These are phyloP conservation scores for Marasmius fiardii DNA, from an alignment of 1,284 basidiomycete species.

Conservation along the genomic window DNA sequence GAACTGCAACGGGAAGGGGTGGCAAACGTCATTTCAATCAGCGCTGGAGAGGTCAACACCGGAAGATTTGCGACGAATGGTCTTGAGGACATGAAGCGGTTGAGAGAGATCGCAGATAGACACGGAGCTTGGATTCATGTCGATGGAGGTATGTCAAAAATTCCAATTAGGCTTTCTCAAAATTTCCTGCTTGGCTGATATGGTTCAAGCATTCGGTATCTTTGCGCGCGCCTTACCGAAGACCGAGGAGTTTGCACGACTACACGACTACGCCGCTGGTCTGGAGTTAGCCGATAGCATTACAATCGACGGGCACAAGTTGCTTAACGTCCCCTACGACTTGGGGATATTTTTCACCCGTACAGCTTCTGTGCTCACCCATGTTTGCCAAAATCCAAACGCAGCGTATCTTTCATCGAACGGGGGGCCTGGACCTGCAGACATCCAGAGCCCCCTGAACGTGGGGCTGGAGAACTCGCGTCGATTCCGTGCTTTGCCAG, in stretches of 20 bases:
- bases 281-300: slow-evolving; percentile 7
- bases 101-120: slow-evolving; percentile 12
- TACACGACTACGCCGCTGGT: background rate
- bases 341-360: slow-evolving; percentile 10
- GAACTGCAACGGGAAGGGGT: background rate
- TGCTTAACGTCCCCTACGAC: slow-evolving; percentile 5
- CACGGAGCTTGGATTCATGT: slow-evolving; percentile 17
- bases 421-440: background rate
- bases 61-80: slow-evolving; percentile 14
- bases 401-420: slow-evolving; percentile 13
- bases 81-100: slow-evolving; percentile 7
- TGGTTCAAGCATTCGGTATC: slow-evolving; percentile 13
- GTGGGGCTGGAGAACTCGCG: slow-evolving; percentile 17
- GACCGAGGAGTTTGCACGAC: background rate
- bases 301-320: slow-evolving; percentile 3
- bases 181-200: background rate
- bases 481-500: slow-evolving; percentile 15
- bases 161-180: background rate
- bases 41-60: slow-evolving; percentile 16
- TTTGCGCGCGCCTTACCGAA: slow-evolving; percentile 9
- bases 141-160: slow-evolving; percentile 12
- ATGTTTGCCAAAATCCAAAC: slow-evolving; percentile 12
- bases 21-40: slow-evolving; percentile 10
- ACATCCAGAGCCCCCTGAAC: slow-evolving; percentile 14
- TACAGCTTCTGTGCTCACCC: background rate